phyloP scores from a whole-genome alignment of 768 basidiomycete species.

The Thelephora aurantiotincta region DNA sequence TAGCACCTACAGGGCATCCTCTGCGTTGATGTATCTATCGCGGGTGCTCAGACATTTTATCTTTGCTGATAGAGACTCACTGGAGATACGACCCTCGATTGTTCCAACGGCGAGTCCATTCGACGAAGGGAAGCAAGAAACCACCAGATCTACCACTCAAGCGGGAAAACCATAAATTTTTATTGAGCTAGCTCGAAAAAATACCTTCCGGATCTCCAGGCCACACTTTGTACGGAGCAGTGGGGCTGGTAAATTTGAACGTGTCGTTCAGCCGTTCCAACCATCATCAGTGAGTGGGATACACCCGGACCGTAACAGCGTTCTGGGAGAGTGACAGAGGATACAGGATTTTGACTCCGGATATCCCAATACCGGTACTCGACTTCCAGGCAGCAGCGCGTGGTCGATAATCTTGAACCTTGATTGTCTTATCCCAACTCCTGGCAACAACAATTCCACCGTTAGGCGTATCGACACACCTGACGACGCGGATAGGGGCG shows the following conservation, averaged over 20 bases:
- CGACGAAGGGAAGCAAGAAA: conserved; percentile 68
- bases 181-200: not conserved
- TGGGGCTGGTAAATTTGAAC: conserved; percentile 81
- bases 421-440: conserved; percentile 96
- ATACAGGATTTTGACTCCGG: conserved; percentile 59
- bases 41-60: not conserved
- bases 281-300: conserved; percentile 73
- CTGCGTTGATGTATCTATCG: conserved; percentile 76
- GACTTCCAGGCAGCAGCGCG: not conserved
- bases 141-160: conserved; percentile 91
- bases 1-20: conserved; percentile 41
- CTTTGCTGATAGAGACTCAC: conserved; percentile 32
- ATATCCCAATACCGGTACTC: conserved; percentile 98
- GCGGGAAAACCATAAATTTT: conserved; percentile 48
- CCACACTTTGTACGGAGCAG: conserved; percentile 56
- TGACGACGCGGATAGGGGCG: conserved; percentile 71
- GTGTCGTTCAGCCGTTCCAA: conserved; percentile 86
- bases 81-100: conserved; percentile 87
- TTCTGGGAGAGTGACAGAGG: conserved; percentile 73
- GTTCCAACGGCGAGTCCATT: conserved; percentile 78
- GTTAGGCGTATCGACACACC: conserved; percentile 66
- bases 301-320: conserved; percentile 82
- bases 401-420: conserved; percentile 33
- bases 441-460: conserved; percentile 79
- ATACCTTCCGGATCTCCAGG: not conserved